Evolutionary conservation across 495 filamentous ascomycete genomes (phyloP).

Genomic region (Corynascus novoguineensis): DNA sequence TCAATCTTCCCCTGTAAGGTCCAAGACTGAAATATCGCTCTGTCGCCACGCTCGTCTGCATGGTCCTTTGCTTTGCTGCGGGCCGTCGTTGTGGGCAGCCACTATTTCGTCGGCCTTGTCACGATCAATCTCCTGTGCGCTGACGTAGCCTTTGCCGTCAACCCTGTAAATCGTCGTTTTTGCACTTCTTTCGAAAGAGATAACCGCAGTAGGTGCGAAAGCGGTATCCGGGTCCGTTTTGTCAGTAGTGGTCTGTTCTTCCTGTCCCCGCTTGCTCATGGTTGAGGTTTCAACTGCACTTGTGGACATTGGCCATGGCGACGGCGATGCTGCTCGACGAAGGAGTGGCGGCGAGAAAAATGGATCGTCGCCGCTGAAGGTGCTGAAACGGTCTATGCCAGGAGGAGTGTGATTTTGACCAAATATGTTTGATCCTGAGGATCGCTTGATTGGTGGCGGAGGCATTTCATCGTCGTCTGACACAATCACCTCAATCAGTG

Average conservation of each 20-base stretch:
- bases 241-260: background rate
- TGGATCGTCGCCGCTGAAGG: slow-evolving; percentile 12
- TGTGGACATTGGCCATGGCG: background rate
- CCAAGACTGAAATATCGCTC: slow-evolving; percentile 37
- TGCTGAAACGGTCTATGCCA: background rate
- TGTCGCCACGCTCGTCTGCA: slow-evolving; percentile 24
- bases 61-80: background rate
- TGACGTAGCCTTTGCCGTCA: background rate
- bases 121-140: slow-evolving; percentile 15
- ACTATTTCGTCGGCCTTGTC: slow-evolving; percentile 23
- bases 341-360: slow-evolving; percentile 7
- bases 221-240: no score
- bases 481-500: slow-evolving; percentile 7
- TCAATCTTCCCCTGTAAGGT: slow-evolving; percentile 36
- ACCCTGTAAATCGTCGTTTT: slow-evolving; percentile 4
- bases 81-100: background rate
- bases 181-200: background rate
- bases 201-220: background rate
- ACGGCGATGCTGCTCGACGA: background rate
- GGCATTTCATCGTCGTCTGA: slow-evolving; percentile 18
- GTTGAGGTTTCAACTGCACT: background rate
- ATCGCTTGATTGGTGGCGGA: background rate
- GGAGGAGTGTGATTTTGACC: background rate
- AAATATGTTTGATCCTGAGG: background rate
- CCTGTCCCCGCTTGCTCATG: background rate